These are phyloP conservation scores for Chamaecyparis obtusa DNA, from an alignment of 75 land plant genomes.

Conservation along the genomic window DNA sequence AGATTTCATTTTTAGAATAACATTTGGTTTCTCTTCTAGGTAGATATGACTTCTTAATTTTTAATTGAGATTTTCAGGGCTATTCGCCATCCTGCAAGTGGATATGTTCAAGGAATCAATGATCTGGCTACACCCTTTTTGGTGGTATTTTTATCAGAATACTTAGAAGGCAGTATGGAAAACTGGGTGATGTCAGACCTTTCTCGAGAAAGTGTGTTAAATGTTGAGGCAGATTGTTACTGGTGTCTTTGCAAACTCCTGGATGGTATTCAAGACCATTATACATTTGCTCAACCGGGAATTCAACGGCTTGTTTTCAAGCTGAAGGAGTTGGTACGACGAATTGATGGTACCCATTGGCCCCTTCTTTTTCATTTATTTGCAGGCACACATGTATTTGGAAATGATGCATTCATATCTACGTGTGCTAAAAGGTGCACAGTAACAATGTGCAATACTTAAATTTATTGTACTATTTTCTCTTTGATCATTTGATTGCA, in stretches of 20 bases:
- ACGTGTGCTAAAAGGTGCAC: not conserved
- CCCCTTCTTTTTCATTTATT: not conserved
- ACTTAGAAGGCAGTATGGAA: slow-evolving; percentile 78
- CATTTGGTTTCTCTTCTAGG: not conserved
- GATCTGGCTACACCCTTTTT: slow-evolving; percentile 96
- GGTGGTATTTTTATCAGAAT: slow-evolving; percentile 92
- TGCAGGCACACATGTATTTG: not conserved
- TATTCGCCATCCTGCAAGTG: slow-evolving; percentile 99
- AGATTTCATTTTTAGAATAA: not conserved
- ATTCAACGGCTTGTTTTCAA: slow-evolving; percentile 97
- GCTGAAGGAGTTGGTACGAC: slow-evolving; percentile 90
- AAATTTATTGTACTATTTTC: not conserved
- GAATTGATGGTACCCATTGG: slow-evolving; percentile 80
- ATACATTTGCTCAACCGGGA: slow-evolving; percentile 99
- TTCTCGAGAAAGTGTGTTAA: slow-evolving; percentile 44
- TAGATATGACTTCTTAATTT: not conserved
- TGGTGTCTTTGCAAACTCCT: slow-evolving; percentile 95
- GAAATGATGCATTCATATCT: not conserved
- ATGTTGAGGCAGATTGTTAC: slow-evolving; percentile 93
- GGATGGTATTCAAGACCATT: slow-evolving; percentile 99
- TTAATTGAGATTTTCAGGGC: slow-evolving; percentile 68
- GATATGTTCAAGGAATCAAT: slow-evolving; percentile 99
- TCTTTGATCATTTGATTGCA: not conserved
- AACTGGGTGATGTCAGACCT: slow-evolving; percentile 69
- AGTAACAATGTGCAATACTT: not conserved